Evolutionary conservation across 768 basidiomycete genomes (phyloP), one percentile per base, ranked within the genome.

Genomic region (Termitomyces sp.): DNA sequence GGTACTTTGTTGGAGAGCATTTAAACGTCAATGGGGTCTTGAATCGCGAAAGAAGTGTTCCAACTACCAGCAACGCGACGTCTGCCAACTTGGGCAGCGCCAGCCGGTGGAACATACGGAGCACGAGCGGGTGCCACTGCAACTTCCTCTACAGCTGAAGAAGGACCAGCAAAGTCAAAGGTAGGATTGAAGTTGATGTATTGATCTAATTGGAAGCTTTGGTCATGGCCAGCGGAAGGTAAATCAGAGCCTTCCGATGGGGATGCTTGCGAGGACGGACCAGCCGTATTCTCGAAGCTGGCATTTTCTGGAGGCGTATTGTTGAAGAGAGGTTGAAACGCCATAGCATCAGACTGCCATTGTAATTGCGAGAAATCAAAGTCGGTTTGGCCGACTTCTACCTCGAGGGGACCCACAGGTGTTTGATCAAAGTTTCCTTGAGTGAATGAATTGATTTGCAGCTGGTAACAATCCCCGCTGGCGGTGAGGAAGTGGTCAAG

Each of bases 51-150:
- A 32, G 67, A 58, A 16, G 69, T 64, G 46, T 71, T 76, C 84
- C 85, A 88, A 56, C 73, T 82, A 3, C 74, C 85, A 9, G 70
- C 86, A 42, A 84, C 86, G 4, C 87, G 83, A 45, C 86, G 80
- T 28, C 74, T 79, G 9, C 80, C 77, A 1, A 80, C 78, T 59
- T 80, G 66, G 4, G 73, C 68, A 22, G 86, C 86, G 53, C 84
- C 87, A 13, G 84, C 62, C 15, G 87, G 85, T 6, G 87, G 86
- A 0, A 76, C 70, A 63, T 87, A 88, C 2, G 76, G 62, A 40
- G 62, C 45, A 50, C 69, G 69, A 24, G 69, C 60, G 57, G 67
- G 68, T 39, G 61, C 55, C 44, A 65, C 65, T 16, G 64, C 55
- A 15, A 62, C 62, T 22, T 62, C 69, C 55, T 63, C 59, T 53